Conservation (phyloP, 179 eudicot genomes). For the Gypsophila paniculata region DNA sequence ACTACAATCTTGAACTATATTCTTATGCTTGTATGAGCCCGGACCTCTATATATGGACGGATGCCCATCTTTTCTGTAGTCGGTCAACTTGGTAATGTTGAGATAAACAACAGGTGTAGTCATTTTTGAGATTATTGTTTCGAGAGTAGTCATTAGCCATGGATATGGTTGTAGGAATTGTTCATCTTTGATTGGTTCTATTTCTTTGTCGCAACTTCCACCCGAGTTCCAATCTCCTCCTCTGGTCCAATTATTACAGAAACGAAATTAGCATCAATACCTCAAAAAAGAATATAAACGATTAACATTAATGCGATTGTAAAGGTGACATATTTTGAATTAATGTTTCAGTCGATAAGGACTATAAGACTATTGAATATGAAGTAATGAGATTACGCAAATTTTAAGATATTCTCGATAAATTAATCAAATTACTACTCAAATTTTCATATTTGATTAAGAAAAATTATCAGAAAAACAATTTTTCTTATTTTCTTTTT, state of each 20-base stretch:
- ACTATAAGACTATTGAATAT: too few relatives aligned
- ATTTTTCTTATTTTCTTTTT: too few relatives aligned
- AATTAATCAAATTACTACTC: neutral
- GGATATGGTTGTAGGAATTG: constrained; percentile 44
- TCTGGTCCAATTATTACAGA: constrained; percentile 22
- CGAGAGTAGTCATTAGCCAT: constrained; percentile 47
- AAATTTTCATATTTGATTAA: neutral
- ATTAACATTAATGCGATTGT: too few relatives aligned
- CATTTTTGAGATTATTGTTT: constrained; percentile 43
- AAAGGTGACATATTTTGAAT: too few relatives aligned
- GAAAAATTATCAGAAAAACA: too few relatives aligned
- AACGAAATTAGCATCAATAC: too few relatives aligned
- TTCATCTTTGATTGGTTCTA: constrained; percentile 44
- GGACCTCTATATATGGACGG: constrained; percentile 47
- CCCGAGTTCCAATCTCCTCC: constrained; percentile 69
- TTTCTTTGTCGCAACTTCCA: constrained; percentile 51
- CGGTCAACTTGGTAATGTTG: constrained; percentile 58
- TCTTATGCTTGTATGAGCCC: constrained; percentile 5
- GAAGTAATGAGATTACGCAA: too few relatives aligned
- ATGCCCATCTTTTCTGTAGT: constrained; percentile 58
- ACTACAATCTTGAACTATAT: constrained; percentile 51
- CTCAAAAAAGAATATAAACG: too few relatives aligned
- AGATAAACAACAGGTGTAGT: constrained; percentile 49
- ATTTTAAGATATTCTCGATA: neutral
- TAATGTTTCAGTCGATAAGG: too few relatives aligned